Evolutionary conservation across 1,284 basidiomycete species (phyloP), one percentile per base, ranked within the genome.

Genomic region (Ustilago lituana): DNA sequence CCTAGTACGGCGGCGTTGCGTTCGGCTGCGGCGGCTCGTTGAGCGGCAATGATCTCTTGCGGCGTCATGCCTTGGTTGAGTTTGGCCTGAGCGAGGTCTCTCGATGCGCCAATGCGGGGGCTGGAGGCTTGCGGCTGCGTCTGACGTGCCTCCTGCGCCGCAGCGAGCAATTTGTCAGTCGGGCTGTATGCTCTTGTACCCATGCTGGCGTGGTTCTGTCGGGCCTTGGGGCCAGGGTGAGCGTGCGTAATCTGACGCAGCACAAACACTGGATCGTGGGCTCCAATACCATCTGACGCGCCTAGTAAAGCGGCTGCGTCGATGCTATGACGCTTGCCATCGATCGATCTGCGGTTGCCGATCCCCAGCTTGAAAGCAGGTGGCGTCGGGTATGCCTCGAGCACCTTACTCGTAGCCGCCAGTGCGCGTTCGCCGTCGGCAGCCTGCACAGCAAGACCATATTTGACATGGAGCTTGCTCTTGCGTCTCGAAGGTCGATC

Each of bases 31-130:
- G 89, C 90, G 4, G 89, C 91, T 12, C 93, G 87, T 80, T 96
- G 93, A 4, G 92, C 92, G n/a, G 91, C 91, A 45, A 95, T 95
- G 77, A 95, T 90, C 72, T 95, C 92, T 72, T 91, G 90, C 37
- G 89, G 87, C 7, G 90, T 90, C 44, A 87, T 65, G 48, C 40
- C 58, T 23, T 36, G 43, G 8, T 35, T 49, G 10, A 46, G 35
- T 24, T 47, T 57, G 9, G 52, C 36, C 24, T 50, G 35, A 27
- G 12, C 43, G 12, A 55, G 5, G 5, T 67, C 57, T 15, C 35
- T 40, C 2, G 51, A 36, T 7, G 37, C 37, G 11, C 38, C 55
- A 4, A 63, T 24, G 15, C 55, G 65, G 27, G 65, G 65, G 24
- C 59, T 63, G 3, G 47, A 17, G 1, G 38, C n/a, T 15, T 43